A percentile compares a stretch with the other conserved stretches of the same genome.
These are phyloP conservation scores for Nicotiana tomentosiformis DNA, from an alignment of 257 asterid species.

Conservation along the genomic window DNA sequence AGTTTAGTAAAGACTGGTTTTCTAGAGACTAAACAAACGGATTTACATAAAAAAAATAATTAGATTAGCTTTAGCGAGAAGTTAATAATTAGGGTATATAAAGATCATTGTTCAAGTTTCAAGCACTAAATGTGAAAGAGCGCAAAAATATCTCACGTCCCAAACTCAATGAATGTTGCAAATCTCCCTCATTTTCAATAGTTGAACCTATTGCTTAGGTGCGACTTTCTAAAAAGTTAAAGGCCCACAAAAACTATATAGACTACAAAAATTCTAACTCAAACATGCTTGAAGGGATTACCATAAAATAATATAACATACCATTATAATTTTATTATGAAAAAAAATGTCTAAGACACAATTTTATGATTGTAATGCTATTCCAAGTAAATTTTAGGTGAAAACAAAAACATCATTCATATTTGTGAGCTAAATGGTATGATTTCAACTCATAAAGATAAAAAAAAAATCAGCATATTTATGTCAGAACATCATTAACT, in stretches of 20 bases:
- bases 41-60: background rate
- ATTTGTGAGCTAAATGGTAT: background rate
- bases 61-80: background rate
- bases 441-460: background rate
- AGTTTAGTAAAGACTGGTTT: background rate
- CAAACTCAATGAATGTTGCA: background rate
- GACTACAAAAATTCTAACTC: background rate
- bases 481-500: background rate
- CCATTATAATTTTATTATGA: background rate
- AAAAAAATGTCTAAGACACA: background rate
- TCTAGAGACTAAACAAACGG: background rate
- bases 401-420: background rate
- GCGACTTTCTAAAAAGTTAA: background rate
- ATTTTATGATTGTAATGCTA: background rate
- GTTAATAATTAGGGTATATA: background rate
- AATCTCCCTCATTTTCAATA: background rate
- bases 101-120: conserved; percentile 2
- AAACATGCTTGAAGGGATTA: background rate
- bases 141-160: background rate
- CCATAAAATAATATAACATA: background rate
- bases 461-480: background rate
- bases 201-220: background rate
- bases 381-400: background rate
- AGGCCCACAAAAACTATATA: background rate
- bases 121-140: conserved; percentile 1